Evolutionary conservation across 305 asterid genomes (phyloP), one percentile per base, ranked within the genome.

Genomic region (Rubia peregrina): DNA sequence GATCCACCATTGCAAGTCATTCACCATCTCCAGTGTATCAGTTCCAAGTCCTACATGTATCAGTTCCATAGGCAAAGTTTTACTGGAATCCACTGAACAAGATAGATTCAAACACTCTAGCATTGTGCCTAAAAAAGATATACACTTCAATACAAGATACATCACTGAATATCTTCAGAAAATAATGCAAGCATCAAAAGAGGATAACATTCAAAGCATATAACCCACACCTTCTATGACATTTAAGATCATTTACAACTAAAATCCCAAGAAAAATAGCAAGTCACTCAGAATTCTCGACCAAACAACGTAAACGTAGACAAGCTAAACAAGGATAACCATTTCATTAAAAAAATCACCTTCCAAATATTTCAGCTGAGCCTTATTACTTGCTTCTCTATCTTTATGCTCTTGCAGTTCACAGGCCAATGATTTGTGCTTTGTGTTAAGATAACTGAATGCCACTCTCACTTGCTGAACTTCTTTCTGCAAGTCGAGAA

Each of bases 401-500:
- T 95, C 99, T 78, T 87, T 81, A 64, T 77, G 89, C 71, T 68
- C 82, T 80, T 86, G 99, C 71, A 92, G 80, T 79, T 88, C 92
- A 81, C 86, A 85, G 74, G 91, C 83, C 76, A 95, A 70, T 55
- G 91, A 76, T 79, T 74, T 86, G 84, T 95, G 99, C 84, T 89
- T 89, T 79, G 84, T 70, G 77, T 87, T 94, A 79, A 92, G 92
- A 83, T 86, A 79, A 71, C 87, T 76, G 57, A 83, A 79, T 61
- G 76, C 80, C 68, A 75, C 76, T 75, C 96, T 90, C 75, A 90
- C 79, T 68, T 81, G 85, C 81, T 83, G 83, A 74, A 85, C 87
- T 80, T 89, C 88, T 5, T 78, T 56, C 76, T 77, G 88, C 81
- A 87, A 75, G 74, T 84, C 90, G 64, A 81, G 73, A 72, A 85